Percentiles rank a stretch among this genome's conserved stretches.
Evolutionary conservation across 441 rosid species (phyloP).

Genomic region (Erodium texanum): DNA sequence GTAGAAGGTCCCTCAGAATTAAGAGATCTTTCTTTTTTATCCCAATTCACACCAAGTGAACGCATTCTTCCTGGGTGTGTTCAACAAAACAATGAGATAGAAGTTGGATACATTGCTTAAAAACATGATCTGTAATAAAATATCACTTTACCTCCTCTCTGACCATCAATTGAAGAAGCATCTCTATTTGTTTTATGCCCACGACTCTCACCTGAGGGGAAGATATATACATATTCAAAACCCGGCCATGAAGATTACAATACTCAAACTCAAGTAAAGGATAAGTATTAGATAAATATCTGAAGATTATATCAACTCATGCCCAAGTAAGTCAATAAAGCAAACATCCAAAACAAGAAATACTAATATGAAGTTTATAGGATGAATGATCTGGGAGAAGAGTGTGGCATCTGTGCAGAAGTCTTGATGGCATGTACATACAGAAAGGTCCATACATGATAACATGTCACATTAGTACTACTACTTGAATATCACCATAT

Average conservation of each 20-base stretch:
- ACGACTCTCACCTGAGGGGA: conserved; percentile 57
- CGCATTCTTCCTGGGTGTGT: conserved; percentile 56
- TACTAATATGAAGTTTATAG: not conserved
- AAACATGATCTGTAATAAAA: conserved; percentile 15
- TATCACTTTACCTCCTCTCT: conserved; percentile 54
- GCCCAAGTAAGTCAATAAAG: not conserved
- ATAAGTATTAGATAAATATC: not conserved
- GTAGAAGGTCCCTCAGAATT: conserved; percentile 43
- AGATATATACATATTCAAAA: conserved; percentile 1
- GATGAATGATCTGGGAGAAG: not conserved
- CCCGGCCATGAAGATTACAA: conserved; percentile 12
- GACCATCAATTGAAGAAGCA: conserved; percentile 36
- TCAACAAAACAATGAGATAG: conserved; percentile 15
- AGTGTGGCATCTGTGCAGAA: not conserved
- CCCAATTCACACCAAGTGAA: conserved; percentile 55
- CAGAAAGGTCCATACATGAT: not conserved
- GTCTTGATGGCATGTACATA: not conserved
- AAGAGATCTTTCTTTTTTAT: conserved; percentile 62
- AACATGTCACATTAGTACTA: not conserved
- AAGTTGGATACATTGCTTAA: conserved; percentile 12
- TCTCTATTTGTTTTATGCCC: conserved; percentile 47
- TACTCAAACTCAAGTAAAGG: not conserved
- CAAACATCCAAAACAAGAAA: not conserved
- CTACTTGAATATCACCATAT: not conserved
- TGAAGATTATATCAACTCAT: not conserved